Conservation (phyloP, 305 asterid species). For the Plantago rigida region DNA sequence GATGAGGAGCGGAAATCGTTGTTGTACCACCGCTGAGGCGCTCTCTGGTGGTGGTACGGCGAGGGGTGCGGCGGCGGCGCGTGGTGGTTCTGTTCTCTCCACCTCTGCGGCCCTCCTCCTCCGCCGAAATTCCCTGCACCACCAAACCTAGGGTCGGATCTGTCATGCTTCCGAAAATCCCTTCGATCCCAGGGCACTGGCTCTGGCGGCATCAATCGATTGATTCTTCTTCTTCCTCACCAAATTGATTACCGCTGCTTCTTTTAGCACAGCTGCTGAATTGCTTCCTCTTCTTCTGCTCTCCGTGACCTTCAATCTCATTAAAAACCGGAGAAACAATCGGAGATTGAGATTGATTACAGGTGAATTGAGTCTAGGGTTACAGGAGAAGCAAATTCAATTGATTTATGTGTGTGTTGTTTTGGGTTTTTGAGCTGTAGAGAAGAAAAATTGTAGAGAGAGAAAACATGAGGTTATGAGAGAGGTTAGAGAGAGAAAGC, state of each 20-base stretch:
- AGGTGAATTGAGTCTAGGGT: background rate
- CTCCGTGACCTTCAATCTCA: background rate
- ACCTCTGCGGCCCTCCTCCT: slow-evolving; percentile 35
- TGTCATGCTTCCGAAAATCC: slow-evolving; percentile 50
- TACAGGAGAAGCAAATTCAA: background rate
- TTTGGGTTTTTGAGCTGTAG: background rate
- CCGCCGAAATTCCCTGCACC: slow-evolving; percentile 35
- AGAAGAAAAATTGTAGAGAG: background rate
- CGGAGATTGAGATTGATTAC: background rate
- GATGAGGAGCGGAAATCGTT: slow-evolving; percentile 54
- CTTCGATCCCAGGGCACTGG: slow-evolving; percentile 62
- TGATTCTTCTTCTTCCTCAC: background rate
- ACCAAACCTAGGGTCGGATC: slow-evolving; percentile 37
- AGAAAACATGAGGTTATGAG: background rate
- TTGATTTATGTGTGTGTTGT: background rate
- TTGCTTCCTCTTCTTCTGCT: too few relatives aligned
- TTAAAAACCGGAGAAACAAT: background rate
- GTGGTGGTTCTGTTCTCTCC: slow-evolving; percentile 63
- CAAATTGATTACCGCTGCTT: background rate
- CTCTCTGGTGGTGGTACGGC: slow-evolving; percentile 27
- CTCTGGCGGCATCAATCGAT: slow-evolving; percentile 53
- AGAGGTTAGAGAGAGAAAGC: background rate
- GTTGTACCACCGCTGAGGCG: slow-evolving; percentile 45
- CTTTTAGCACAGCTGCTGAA: background rate
- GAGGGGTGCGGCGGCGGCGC: slow-evolving; percentile 51